These are phyloP conservation scores for Ambispora gerdemannii DNA, from an alignment of 192 early-diverging fungal species.

Conservation along the genomic window DNA sequence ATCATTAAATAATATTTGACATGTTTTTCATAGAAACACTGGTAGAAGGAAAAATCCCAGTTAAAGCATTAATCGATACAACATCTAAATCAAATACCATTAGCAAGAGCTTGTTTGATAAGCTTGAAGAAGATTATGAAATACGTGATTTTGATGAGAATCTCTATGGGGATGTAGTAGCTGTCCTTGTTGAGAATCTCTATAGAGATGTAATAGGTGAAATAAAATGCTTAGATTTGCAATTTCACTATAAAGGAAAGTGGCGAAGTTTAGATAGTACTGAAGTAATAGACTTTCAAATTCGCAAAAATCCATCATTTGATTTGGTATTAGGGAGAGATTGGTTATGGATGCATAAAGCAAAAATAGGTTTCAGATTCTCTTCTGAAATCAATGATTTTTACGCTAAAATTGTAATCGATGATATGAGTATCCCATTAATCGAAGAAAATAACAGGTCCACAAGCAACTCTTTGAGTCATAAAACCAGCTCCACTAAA, in stretches of 20 bases:
- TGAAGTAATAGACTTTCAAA: constrained; percentile 2
- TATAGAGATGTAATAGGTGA: not conserved
- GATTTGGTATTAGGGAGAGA: not conserved
- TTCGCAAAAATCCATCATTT: constrained; percentile 2
- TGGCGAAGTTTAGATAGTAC: constrained; percentile 4
- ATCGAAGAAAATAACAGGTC: constrained; percentile 1
- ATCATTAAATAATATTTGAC: not conserved
- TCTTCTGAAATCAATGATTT: not conserved
- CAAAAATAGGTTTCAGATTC: not conserved
- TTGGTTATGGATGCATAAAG: constrained; percentile 9
- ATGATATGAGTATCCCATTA: not conserved
- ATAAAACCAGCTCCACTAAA: not conserved
- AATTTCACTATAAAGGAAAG: constrained; percentile 13
- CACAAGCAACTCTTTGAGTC: no score
- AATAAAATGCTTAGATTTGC: constrained; percentile 13
- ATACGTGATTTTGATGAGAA: constrained; percentile 3
- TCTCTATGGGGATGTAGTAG: not conserved
- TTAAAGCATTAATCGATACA: constrained; percentile 14
- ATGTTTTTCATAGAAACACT: not conserved
- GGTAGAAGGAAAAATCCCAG: not conserved
- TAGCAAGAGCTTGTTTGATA: constrained; percentile 10
- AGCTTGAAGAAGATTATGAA: constrained; percentile 9
- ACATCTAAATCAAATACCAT: constrained; percentile 4
- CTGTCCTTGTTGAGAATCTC: not conserved
- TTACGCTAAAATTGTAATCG: not conserved